Evolutionary conservation across 306 rosid genomes (phyloP).

Genomic region (Trifolium fragiferum): DNA sequence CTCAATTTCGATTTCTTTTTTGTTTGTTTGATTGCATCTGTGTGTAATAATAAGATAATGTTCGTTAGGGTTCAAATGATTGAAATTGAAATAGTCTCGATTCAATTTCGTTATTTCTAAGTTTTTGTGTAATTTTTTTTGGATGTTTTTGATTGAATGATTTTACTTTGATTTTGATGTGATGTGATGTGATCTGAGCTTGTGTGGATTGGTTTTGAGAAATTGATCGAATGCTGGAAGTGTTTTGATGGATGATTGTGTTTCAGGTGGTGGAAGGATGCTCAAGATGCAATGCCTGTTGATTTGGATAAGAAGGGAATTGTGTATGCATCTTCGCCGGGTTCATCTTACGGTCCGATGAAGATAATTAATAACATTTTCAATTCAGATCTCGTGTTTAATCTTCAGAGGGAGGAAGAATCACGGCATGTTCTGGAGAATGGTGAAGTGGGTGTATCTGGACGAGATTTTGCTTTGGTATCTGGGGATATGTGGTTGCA

Average conservation of each 20-base stretch:
- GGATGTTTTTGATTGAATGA: background rate
- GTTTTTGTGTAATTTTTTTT: background rate
- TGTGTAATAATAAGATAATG: constrained; percentile 13
- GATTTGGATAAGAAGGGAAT: constrained; percentile 69
- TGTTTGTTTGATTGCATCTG: background rate
- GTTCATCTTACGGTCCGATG: constrained; percentile 84
- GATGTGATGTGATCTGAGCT: constrained; percentile 54
- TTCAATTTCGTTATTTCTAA: background rate
- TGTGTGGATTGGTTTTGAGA: constrained; percentile 42
- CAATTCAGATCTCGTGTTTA: constrained; percentile 81
- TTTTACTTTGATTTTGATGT: constrained; percentile 16
- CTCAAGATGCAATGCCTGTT: constrained; percentile 69
- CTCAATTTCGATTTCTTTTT: constrained; percentile 10
- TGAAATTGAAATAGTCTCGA: constrained; percentile 14
- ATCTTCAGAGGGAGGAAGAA: constrained; percentile 80
- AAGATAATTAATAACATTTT: constrained; percentile 87
- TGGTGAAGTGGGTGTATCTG: constrained; percentile 84
- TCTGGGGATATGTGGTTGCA: constrained; percentile 94
- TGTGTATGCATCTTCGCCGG: constrained; percentile 59
- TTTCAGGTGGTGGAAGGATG: constrained; percentile 98
- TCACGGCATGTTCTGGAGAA: constrained; percentile 53
- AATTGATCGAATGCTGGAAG: constrained; percentile 27
- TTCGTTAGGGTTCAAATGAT: constrained; percentile 34
- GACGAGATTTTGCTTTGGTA: constrained; percentile 94
- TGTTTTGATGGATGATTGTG: constrained; percentile 36